Base-by-base conservation (phyloP, 257 asterid species). In the Linderniella brevidens region DNA sequence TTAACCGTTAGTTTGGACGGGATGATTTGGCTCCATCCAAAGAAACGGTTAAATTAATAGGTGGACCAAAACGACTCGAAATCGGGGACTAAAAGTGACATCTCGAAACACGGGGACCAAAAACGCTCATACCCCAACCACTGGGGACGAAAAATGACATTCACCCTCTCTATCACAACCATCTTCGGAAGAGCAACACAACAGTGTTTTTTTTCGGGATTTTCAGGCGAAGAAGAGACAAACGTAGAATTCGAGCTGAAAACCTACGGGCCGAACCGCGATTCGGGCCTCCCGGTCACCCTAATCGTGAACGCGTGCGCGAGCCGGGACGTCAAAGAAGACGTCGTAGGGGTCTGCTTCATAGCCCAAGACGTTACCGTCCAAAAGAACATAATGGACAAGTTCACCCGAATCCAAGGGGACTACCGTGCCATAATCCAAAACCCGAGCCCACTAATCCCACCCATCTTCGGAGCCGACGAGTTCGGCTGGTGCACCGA, bases 401-500 rank as follows among this genome's bases (percentile, higher is more conserved):
- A 88, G 65, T 88, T 88, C 71, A 88, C 95, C 14, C 60, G 80
- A 71, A 84, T 88, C 13, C 85, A 84, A 72, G 98, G 98, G 9
- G 98, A 88, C 62, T 85, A 88, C 62, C 68, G 63, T 55, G 80
- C 95, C 17, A 88, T 84, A 40, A 58, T 84, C n/a, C 96, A 88
- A 56, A 88, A 78, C 50, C 98, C 87, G 0, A 82, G 74, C 71
- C 96, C 86, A 0, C 57, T 88, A 63, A 85, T 88, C 65, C 98
- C 98, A 9, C 94, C 96, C 14, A 84, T 81, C 59, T 88, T 88
- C 38, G 98, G 93, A 36, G 72, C 87, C 0, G 96, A 88, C 45
- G 96, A 80, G 52, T 81, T 88, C 13, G 95, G 95, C 13, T 84
- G 98, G 98, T 84, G 98, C 54, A 72, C 92, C 1, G 96, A 84